Evolutionary conservation across 768 basidiomycete species (phyloP), one percentile per base, ranked within the genome.

Genomic region (Tubosaeta brunneosetosa): DNA sequence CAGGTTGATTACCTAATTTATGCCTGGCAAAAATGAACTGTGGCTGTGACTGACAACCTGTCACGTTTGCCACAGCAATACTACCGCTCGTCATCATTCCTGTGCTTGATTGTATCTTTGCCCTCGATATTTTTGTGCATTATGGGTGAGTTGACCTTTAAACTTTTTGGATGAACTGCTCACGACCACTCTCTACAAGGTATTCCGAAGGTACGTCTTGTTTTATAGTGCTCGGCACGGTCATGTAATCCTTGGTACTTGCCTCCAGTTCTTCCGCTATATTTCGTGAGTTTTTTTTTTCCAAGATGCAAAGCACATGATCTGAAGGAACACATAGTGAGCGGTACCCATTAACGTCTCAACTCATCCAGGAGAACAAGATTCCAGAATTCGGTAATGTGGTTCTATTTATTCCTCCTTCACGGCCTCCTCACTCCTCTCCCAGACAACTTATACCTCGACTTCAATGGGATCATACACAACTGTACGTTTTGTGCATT

Each of bases 341-440:
- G 76, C 86, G 97, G 55, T 99, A 99, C 70, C 95, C 97, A 47
- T 81, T 99, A 60, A 99, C 94, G 14, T 98, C 95, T 16, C 97
- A 98, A 69, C 78, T 98, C 52, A 97, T 98, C 57, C 85, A 95
- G 70, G 94, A 97, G 76, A 97, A 97, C 75, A 93, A 94, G 77
- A 98, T 99, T 55, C 95, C 94, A 14, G 97, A 97, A 72, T 99
- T 99, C 66, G 95, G 92, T 88, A 56, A 55, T 79, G 67, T 2
- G 43, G 33, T 31, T 46, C 19, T 19, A 50, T 3, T 25, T 8
- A 29, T 26, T 36, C 9, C 9, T 13, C 19, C 4, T n/a, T 10
- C 43, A 33, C 17, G 19, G 53, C 57, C 57, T 7, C 42, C 53
- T 58, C 6, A 65, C 44, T 33, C 41, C 52, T 48, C 56, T 44